Evolutionary conservation across 1,284 basidiomycete species (phyloP), one percentile per base, ranked within the genome.

Genomic region (Sanghuangporus weigelae): DNA sequence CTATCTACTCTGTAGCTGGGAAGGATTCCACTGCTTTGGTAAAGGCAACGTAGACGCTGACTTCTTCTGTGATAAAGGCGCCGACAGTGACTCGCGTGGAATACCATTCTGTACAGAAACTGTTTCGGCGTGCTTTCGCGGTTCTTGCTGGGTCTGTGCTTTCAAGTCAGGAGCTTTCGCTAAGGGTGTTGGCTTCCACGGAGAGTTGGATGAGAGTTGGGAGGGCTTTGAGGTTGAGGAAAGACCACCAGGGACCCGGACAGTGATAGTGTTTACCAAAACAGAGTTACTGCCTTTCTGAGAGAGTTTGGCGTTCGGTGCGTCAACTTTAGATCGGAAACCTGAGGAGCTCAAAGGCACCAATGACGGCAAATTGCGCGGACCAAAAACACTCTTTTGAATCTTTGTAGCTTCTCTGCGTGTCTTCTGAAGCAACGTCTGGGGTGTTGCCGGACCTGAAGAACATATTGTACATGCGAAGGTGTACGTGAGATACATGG

Each of bases 401-500:
- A 87, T 73, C 70, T 83, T 87, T 46, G 82, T 84, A 12, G 88
- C 86, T 69, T 90, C 86, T 39, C 78, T 78, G 65, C 82, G 81
- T 7, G 90, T 87, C 75, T 89, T 91, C 75, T 92, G 87, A 68
- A 92, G 85, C 11, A 92, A 77, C 10, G 85, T 81, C 75, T 86
- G 90, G 19, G 86, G 85, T 67, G 79, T 82, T 50, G 73, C 67
- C 44, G 73, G 66, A 19, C 21, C 44, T 46, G 44, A n/a, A 16
- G 44, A 46, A 16, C 16, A 5, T 1, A 46, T 14, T n/a, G 44
- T 14, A 46, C 10, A 46, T 2, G 26, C 57, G 35, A 73, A 71
- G 50, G 77, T 78, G 84, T 85, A 85, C 87, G 67, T 35, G 62
- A 49, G 48, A 65, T 60, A 51, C 48, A 49, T 66, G 39, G 62